These are phyloP conservation scores for Simmondsia chinensis DNA, from an alignment of 148 eudicot genomes.

Conservation along the genomic window DNA sequence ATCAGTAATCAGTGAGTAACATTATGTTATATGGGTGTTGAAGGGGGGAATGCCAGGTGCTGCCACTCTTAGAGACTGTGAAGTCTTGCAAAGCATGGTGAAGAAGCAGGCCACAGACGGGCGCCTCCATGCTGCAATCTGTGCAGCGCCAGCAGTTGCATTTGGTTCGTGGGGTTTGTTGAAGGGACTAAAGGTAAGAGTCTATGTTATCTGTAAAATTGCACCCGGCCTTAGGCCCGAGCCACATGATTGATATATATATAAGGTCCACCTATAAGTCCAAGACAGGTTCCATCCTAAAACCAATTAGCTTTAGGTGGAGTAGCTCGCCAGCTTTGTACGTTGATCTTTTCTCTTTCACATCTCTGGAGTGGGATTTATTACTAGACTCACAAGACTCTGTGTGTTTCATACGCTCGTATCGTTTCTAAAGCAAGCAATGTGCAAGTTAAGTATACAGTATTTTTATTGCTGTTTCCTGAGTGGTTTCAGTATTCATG, in stretches of 20 bases:
- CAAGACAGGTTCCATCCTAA: no score
- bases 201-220: no score
- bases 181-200: slow-evolving; percentile 62
- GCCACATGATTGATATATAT: no score
- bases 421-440: neutral
- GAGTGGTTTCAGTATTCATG: no score
- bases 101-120: slow-evolving; percentile 83
- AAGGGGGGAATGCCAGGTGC: slow-evolving; percentile 99
- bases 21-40: neutral
- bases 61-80: slow-evolving; percentile 49
- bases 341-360: no score
- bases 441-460: neutral
- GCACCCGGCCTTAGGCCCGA: no score
- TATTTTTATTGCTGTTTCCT: neutral
- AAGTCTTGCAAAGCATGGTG: slow-evolving; percentile 46
- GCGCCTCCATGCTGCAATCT: slow-evolving; percentile 77
- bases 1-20: neutral
- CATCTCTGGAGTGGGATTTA: no score
- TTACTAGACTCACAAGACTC: no score
- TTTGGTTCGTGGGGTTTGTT: slow-evolving; percentile 95
- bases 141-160: slow-evolving; percentile 96
- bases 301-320: no score
- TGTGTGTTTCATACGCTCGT: no score
- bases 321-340: no score
- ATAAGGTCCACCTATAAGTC: no score